phyloP scores from a whole-genome alignment of 441 rosid species.

The Daphne laureola region DNA sequence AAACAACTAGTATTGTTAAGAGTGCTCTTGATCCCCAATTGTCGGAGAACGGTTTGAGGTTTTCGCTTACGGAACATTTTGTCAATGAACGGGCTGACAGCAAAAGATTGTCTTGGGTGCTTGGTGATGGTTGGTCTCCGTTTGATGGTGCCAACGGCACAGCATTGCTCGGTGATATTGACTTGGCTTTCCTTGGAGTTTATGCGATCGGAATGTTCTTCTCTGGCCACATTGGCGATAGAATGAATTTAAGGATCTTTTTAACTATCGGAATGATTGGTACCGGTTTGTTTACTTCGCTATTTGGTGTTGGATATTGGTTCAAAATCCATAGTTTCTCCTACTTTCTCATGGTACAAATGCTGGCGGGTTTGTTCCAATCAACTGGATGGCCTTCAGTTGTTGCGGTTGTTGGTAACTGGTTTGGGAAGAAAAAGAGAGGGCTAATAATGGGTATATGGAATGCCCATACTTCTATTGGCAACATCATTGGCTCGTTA shows the following conservation, averaged over 20 bases:
- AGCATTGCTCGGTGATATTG: constrained; percentile 69
- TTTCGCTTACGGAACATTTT: constrained; percentile 29
- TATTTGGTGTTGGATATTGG: constrained; percentile 87
- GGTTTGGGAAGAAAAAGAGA: constrained; percentile 90
- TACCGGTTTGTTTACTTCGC: constrained; percentile 67
- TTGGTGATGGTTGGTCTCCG: constrained; percentile 81
- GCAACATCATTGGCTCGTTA: constrained; percentile 82
- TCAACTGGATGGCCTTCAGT: constrained; percentile 99
- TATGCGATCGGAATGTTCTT: constrained; percentile 90
- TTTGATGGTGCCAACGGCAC: constrained; percentile 68
- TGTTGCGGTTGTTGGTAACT: constrained; percentile 89
- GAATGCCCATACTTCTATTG: constrained; percentile 98
- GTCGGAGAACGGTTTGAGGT: constrained; percentile 33
- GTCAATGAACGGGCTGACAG: constrained; percentile 18
- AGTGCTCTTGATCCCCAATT: constrained; percentile 82
- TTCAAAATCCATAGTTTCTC: constrained; percentile 56
- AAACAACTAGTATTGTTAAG: constrained; percentile 87
- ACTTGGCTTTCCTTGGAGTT: constrained; percentile 70
- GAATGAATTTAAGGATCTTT: constrained; percentile 67
- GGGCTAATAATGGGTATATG: constrained; percentile 94
- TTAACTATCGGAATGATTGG: constrained; percentile 83
- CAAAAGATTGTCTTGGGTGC: constrained; percentile 20
- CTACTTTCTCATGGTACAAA: constrained; percentile 57
- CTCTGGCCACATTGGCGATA: constrained; percentile 87
- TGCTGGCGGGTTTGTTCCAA: constrained; percentile 84